Percentiles rank a stretch among this genome's conserved stretches.
These are phyloP conservation scores for Sporothrix globosa DNA, from an alignment of 2,329 filamentous ascomycete genomes.

Conservation along the genomic window DNA sequence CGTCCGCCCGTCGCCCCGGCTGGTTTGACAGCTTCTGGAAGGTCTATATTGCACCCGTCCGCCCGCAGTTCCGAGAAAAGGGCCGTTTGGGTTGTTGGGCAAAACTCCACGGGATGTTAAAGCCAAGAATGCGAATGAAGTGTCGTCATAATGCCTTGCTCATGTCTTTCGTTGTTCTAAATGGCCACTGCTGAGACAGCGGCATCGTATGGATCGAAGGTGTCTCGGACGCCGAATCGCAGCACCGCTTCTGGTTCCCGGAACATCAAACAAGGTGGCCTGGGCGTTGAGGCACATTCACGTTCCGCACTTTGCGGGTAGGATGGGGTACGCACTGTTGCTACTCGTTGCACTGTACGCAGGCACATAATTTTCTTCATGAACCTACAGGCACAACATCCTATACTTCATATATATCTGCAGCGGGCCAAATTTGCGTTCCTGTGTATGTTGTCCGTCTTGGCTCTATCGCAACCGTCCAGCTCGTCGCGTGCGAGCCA, in stretches of 20 bases:
- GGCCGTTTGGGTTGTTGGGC: not conserved
- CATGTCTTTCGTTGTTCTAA: not conserved
- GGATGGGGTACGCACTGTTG: not conserved
- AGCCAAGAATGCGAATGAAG: not conserved
- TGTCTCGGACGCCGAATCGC: conserved; percentile 22
- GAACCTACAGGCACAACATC: conserved; percentile 5
- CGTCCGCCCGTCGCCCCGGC: not conserved
- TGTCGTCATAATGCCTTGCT: not conserved
- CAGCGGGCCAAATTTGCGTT: not conserved
- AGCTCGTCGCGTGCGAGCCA: no score
- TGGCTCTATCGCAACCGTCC: no score
- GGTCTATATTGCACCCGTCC: not conserved
- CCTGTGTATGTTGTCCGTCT: no score
- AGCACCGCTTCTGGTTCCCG: conserved; percentile 19
- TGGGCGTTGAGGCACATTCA: conserved; percentile 5
- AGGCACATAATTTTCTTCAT: conserved; percentile 1
- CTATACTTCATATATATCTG: not conserved
- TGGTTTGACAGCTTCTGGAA: conserved; percentile 19
- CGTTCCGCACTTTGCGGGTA: not conserved
- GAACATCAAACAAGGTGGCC: conserved; percentile 28
- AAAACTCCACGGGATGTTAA: not conserved
- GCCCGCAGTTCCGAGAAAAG: conserved; percentile 12
- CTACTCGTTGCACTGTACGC: not conserved
- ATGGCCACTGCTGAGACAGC: conserved; percentile 14
- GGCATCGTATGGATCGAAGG: not conserved